Percentiles rank a stretch among this genome's conserved stretches.
Evolutionary conservation across 78 protist species (phyloP).

Genomic region (Paulinella micropora): DNA sequence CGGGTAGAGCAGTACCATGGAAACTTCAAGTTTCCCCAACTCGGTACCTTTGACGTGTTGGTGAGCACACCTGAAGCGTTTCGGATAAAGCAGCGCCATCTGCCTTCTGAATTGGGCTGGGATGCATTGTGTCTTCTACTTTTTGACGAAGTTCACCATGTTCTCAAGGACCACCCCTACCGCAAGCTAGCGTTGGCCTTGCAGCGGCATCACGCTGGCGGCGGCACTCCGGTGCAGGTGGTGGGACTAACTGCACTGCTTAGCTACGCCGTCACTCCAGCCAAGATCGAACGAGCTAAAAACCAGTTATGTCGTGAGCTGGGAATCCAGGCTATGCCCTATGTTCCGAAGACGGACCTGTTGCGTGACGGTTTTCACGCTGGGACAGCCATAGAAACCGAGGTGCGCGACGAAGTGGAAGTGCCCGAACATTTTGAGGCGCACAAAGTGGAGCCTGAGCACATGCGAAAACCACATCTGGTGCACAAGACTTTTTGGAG

Average conservation of each 20-base stretch:
- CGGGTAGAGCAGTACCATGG: too few species aligned
- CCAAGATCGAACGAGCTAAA: not conserved
- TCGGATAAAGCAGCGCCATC: not conserved
- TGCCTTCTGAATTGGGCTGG: not conserved
- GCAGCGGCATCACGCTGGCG: too few species aligned
- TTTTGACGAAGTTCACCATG: conserved; percentile 13
- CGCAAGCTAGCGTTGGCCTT: not conserved
- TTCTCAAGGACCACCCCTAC: conserved; percentile 7
- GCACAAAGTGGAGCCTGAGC: not conserved
- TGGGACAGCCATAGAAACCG: not conserved
- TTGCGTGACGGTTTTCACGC: not conserved
- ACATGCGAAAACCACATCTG: not conserved
- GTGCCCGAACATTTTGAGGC: not conserved
- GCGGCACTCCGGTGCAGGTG: not conserved
- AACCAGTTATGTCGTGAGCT: not conserved
- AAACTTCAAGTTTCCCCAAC: too few species aligned
- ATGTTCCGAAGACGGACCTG: not conserved
- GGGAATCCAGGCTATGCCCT: not conserved
- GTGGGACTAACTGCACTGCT: not conserved
- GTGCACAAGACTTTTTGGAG: not conserved
- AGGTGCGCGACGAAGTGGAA: not conserved
- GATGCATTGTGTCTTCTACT: not conserved
- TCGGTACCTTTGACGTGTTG: not conserved
- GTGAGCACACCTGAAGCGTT: not conserved
- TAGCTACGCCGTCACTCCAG: not conserved